Evolutionary conservation across 805 yeast genomes (phyloP), one percentile per base, ranked within the genome.

Genomic region (Jamesozyma piceae): DNA sequence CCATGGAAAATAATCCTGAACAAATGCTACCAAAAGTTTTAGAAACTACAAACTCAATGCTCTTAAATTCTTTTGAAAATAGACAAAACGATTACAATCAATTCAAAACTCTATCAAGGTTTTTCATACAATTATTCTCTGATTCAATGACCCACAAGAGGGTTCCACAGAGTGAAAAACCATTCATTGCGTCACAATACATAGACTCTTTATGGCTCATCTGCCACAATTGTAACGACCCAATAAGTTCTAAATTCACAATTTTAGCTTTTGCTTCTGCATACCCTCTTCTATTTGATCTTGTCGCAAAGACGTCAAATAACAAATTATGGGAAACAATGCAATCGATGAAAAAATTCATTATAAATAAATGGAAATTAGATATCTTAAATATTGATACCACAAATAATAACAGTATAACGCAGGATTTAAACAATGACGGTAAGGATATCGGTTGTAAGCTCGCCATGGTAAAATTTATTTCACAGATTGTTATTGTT

Each of bases 391-490:
- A 29, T 36, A 35, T 22, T 5, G 28, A 24, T 24, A 24, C 6
- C 28, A 24, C 11, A 24, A 24, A 6, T 8, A 18, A n/a, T 2
- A 33, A 26, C 78, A 69, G 50, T 77, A 20, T 17, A 3, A 14
- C 62, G 69, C 17, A 76, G 69, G 32, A 42, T 29, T 28, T 48
- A 26, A 35, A 37, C 26, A 21, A 36, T 39, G 42, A 67, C 69
- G 30, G 66, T 29, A 71, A 79, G 57, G 72, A 77, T 37, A 61
- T 78, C 31, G 77, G 82, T 13, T 66, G 78, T 37, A 78, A 75
- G 58, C 64, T 83, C n/a, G 80, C 89, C 24, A 68, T 82, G n/a
- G 66, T 81, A 41, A 85, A 82, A 61, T 78, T 89, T 45, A 74
- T 86, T 10, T 77, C 77, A n/a, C 72, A 72, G 42, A 62, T 80